phyloP scores from a whole-genome alignment of 2,329 filamentous ascomycete genomes.

The Diaporthe sp. region DNA sequence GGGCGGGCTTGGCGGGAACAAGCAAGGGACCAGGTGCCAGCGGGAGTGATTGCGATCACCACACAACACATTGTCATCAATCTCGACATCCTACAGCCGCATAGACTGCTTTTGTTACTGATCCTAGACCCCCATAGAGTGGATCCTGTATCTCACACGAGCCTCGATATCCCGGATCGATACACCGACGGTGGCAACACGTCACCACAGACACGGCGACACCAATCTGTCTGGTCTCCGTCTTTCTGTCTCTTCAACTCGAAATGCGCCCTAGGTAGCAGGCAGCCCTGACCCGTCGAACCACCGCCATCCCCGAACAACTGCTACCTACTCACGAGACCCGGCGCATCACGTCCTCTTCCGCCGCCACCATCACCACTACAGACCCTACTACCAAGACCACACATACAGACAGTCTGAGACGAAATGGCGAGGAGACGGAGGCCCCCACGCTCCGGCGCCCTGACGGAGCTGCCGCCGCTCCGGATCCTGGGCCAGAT shows the following conservation, averaged over 20 bases:
- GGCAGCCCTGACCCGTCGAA: background rate
- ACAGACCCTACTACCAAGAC: background rate
- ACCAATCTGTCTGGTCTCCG: background rate
- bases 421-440: slow-evolving; percentile 66
- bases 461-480: slow-evolving; percentile 72
- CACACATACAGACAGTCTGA: slow-evolving; percentile 15
- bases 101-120: background rate
- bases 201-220: background rate
- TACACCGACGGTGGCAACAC: background rate
- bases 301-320: background rate
- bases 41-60: slow-evolving; percentile 23
- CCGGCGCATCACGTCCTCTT: background rate
- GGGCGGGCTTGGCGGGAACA: slow-evolving; percentile 8
- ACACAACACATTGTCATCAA: slow-evolving; percentile 34
- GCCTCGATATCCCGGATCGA: background rate
- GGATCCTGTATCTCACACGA: background rate
- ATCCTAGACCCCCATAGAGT: background rate
- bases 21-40: slow-evolving; percentile 25
- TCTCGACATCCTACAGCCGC: background rate
- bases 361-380: background rate
- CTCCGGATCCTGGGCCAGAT: slow-evolving; percentile 73
- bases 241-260: background rate
- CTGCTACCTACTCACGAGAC: background rate
- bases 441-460: slow-evolving; percentile 71
- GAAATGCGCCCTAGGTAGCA: slow-evolving; percentile 35